phyloP scores from a whole-genome alignment of 2,329 filamentous ascomycete species.

The Alternaria viburni region DNA sequence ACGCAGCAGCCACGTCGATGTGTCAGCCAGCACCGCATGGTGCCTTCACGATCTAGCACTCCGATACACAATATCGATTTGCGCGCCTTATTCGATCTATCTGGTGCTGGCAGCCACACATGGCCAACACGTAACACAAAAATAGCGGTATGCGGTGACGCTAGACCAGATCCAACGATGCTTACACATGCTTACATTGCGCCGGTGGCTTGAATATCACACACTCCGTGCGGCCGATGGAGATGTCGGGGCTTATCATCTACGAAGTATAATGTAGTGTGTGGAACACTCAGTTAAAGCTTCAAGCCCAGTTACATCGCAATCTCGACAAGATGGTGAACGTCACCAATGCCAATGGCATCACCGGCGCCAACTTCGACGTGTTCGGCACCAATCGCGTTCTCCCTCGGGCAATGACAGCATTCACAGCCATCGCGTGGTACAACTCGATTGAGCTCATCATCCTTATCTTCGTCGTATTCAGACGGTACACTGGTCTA shows the following conservation, averaged over 20 bases:
- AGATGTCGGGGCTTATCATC: neutral
- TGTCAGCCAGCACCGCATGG: neutral
- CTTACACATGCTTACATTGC: conserved; percentile 4
- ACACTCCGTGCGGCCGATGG: neutral
- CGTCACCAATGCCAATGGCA: neutral
- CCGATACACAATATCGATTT: neutral
- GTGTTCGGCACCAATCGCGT: conserved; percentile 8
- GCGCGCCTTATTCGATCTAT: neutral
- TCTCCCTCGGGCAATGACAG: conserved; percentile 9
- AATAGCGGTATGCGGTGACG: neutral
- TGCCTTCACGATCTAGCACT: neutral
- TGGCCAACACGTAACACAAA: neutral
- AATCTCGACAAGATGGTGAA: neutral
- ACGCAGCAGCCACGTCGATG: neutral
- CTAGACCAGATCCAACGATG: neutral
- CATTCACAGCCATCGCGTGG: conserved; percentile 21
- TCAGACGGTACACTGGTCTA: conserved; percentile 20
- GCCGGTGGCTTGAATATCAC: neutral
- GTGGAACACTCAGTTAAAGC: neutral
- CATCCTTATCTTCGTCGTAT: conserved; percentile 19
- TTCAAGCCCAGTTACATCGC: neutral
- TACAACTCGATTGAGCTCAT: conserved; percentile 30
- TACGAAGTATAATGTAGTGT: neutral
- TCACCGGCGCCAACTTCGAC: conserved; percentile 12
- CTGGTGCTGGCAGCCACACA: neutral